phyloP scores from a whole-genome alignment of 176 grass and related monocot genomes.

The Cocos nucifera region DNA sequence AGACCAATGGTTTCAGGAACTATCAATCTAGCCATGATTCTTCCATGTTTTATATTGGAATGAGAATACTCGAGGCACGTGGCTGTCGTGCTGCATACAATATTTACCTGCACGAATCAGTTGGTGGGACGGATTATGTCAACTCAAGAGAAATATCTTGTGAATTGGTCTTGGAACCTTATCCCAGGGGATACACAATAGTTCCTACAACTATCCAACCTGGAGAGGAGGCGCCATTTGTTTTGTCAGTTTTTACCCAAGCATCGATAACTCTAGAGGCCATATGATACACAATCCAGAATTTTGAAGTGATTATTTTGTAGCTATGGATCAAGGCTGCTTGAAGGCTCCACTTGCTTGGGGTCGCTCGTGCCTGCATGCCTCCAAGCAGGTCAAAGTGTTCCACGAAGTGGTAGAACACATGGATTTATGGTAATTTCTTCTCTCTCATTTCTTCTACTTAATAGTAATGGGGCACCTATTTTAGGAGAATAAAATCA shows the following conservation, averaged over 20 bases:
- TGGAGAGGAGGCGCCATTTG: constrained; percentile 97
- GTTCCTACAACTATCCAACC: constrained; percentile 97
- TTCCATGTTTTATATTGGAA: constrained; percentile 92
- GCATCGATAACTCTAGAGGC: constrained; percentile 87
- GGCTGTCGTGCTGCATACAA: constrained; percentile 89
- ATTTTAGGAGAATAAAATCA: too few species aligned
- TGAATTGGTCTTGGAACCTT: constrained; percentile 91
- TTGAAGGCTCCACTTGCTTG: constrained; percentile 4
- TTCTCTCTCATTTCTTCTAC: too few species aligned
- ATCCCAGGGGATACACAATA: constrained; percentile 94
- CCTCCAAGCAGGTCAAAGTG: too few species aligned
- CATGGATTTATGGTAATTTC: too few species aligned
- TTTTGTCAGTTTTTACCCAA: constrained; percentile 98
- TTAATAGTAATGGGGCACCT: too few species aligned
- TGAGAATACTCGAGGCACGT: constrained; percentile 93
- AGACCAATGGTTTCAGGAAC: constrained; percentile 82
- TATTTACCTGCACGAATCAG: constrained; percentile 99
- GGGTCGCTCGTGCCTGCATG: neutral
- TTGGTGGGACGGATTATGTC: constrained; percentile 92
- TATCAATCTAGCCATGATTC: constrained; percentile 96
- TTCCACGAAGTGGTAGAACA: too few species aligned
- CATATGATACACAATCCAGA: constrained; percentile 36
- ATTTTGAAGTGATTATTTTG: constrained; percentile 6
- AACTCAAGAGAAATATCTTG: constrained; percentile 98
- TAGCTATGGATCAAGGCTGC: constrained; percentile 19